Evolutionary conservation across 805 yeast species (phyloP).

Genomic region (Millerozyma miso): DNA sequence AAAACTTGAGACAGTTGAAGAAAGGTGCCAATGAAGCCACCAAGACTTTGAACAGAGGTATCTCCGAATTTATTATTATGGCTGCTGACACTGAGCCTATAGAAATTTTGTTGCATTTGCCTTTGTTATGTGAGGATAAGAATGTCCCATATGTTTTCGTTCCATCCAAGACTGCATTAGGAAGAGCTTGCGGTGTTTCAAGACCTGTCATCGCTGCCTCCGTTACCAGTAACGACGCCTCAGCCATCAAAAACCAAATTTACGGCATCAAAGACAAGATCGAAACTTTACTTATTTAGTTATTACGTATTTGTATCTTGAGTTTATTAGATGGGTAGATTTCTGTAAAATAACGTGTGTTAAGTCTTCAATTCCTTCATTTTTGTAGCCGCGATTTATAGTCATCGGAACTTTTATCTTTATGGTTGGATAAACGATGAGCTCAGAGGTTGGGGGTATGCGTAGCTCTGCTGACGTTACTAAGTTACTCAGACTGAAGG

Average conservation of each 20-base stretch:
- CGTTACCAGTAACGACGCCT: conserved; percentile 96
- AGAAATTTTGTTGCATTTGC: conserved; percentile 95
- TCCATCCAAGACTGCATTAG: conserved; percentile 96
- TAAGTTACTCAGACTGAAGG: conserved; percentile 49
- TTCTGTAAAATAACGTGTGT: background rate
- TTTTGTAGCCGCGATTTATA: conserved; percentile 1
- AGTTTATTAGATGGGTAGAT: background rate
- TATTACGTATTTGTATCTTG: background rate
- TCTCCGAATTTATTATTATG: conserved; percentile 98
- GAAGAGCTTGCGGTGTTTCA: conserved; percentile 99
- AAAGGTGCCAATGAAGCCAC: conserved; percentile 99
- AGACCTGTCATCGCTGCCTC: conserved; percentile 99
- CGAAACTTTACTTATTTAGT: conserved; percentile 89
- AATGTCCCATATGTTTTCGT: conserved; percentile 99
- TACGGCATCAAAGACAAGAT: conserved; percentile 98
- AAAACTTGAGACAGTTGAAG: conserved; percentile 96
- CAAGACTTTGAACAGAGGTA: conserved; percentile 98
- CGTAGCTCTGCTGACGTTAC: conserved; percentile 27
- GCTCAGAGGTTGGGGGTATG: background rate
- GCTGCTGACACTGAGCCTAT: conserved; percentile 99
- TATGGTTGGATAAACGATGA: background rate
- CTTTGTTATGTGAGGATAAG: conserved; percentile 97
- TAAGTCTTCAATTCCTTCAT: background rate
- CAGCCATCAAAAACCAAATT: conserved; percentile 95
- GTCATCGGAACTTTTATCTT: background rate